phyloP scores from a whole-genome alignment of 495 filamentous ascomycete species.

The Aspergillus avenaceus region DNA sequence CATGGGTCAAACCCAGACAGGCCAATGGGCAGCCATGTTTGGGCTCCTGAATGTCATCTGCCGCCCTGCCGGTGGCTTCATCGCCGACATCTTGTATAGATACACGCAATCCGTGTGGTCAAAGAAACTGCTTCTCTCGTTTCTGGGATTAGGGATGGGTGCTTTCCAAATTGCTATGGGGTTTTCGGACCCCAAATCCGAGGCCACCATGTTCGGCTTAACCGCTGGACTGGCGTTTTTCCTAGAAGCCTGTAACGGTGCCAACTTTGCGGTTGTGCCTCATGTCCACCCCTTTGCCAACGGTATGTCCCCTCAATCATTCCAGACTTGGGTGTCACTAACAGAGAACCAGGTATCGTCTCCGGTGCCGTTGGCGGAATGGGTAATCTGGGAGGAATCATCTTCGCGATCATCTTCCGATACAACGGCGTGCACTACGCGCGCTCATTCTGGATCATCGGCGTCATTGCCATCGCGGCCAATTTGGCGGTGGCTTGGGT shows the following conservation, averaged over 20 bases:
- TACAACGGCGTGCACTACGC: slow-evolving; percentile 65
- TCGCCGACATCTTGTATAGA: slow-evolving; percentile 70
- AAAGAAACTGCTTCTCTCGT: slow-evolving; percentile 71
- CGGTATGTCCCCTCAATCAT: slow-evolving; percentile 35
- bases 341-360: slow-evolving; percentile 50
- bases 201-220: slow-evolving; percentile 72
- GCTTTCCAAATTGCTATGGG: slow-evolving; percentile 70
- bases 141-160: slow-evolving; percentile 60
- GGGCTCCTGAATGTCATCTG: slow-evolving; percentile 79
- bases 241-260: slow-evolving; percentile 79
- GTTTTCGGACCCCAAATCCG: slow-evolving; percentile 50
- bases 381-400: slow-evolving; percentile 81
- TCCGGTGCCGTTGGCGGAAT: slow-evolving; percentile 72
- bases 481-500: slow-evolving; percentile 71
- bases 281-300: slow-evolving; percentile 78
- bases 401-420: slow-evolving; percentile 83
- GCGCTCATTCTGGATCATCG: slow-evolving; percentile 75
- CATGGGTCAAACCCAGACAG: slow-evolving; percentile 68
- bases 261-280: slow-evolving; percentile 79
- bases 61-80: slow-evolving; percentile 69
- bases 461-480: slow-evolving; percentile 65
- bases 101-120: slow-evolving; percentile 58
- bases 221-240: slow-evolving; percentile 73
- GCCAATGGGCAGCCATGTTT: slow-evolving; percentile 85
- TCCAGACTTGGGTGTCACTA: background rate